Conservation (phyloP, 2,329 filamentous ascomycete genomes). For the Fusarium globosum region DNA sequence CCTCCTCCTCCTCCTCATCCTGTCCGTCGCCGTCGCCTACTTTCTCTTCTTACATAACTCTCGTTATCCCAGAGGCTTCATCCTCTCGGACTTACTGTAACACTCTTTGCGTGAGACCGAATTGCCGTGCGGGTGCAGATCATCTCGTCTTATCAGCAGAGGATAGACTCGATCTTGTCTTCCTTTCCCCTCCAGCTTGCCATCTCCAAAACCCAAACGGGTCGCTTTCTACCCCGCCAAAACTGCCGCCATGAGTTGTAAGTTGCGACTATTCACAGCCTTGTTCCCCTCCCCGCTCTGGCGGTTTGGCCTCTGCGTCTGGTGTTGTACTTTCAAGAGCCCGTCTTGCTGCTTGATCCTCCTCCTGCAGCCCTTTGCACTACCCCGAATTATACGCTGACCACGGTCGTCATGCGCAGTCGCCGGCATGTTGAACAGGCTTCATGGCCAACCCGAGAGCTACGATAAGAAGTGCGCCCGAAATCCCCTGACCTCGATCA, state of each 20-base stretch:
- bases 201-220: slow-evolving; percentile 21
- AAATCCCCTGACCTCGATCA: slow-evolving; percentile 17
- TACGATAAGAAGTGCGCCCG: slow-evolving; percentile 92
- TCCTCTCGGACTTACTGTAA: slow-evolving; percentile 8
- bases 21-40: slow-evolving; percentile 7
- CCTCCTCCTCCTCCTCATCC: slow-evolving; percentile 19
- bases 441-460: slow-evolving; percentile 95
- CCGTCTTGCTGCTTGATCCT: neutral
- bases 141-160: neutral
- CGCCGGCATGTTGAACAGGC: slow-evolving; percentile 91
- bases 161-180: slow-evolving; percentile 3
- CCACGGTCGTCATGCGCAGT: slow-evolving; percentile 62
- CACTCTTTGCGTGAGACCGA: slow-evolving; percentile 12
- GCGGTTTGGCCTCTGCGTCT: slow-evolving; percentile 16
- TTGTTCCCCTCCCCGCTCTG: slow-evolving; percentile 39
- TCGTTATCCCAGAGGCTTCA: slow-evolving; percentile 25
- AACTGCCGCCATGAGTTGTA: slow-evolving; percentile 47
- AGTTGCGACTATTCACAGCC: slow-evolving; percentile 45
- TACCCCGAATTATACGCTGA: slow-evolving; percentile 35
- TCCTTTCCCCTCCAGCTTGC: slow-evolving; percentile 12
- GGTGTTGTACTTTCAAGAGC: neutral
- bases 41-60: slow-evolving; percentile 23
- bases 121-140: slow-evolving; percentile 15
- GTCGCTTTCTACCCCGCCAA: slow-evolving; percentile 44
- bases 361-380: neutral